Conservation (phyloP, 345 rosid genomes). For the Nasturtium officinale region DNA sequence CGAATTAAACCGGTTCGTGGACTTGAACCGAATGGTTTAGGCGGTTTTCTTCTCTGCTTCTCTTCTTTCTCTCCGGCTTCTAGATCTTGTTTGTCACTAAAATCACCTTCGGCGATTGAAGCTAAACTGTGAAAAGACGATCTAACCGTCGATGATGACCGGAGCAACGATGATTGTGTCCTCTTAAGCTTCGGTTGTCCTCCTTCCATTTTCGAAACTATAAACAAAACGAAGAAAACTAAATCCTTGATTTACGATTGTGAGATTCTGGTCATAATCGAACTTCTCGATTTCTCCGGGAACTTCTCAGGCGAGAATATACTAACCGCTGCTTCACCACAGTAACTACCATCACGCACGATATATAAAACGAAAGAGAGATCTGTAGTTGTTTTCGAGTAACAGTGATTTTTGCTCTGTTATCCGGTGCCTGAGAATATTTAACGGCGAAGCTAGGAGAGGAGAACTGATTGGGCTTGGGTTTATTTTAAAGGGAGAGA, state of each 20-base stretch:
- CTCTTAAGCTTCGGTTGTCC: slow-evolving; percentile 74
- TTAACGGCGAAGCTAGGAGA: slow-evolving; percentile 24
- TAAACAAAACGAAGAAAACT: not conserved
- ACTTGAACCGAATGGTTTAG: slow-evolving; percentile 52
- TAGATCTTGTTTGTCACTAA: slow-evolving; percentile 41
- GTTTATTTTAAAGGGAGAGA: slow-evolving; percentile 41
- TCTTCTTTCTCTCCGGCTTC: slow-evolving; percentile 50
- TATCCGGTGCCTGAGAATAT: slow-evolving; percentile 25
- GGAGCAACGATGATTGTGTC: slow-evolving; percentile 81
- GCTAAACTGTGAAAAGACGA: slow-evolving; percentile 79
- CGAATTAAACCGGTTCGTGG: slow-evolving; percentile 56
- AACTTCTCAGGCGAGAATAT: slow-evolving; percentile 47
- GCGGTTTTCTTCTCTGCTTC: slow-evolving; percentile 45
- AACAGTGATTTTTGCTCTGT: not conserved
- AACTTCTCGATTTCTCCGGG: slow-evolving; percentile 46
- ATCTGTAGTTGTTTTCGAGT: not conserved
- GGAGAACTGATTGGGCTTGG: slow-evolving; percentile 42
- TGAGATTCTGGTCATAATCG: slow-evolving; percentile 51
- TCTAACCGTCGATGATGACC: slow-evolving; percentile 77
- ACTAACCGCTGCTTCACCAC: slow-evolving; percentile 26
- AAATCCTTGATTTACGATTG: slow-evolving; percentile 7
- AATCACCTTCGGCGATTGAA: slow-evolving; percentile 59
- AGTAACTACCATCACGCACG: slow-evolving; percentile 31
- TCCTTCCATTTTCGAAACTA: slow-evolving; percentile 56
- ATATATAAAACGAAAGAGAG: not conserved